A percentile compares a stretch with the other conserved stretches of the same genome.
Conservation (phyloP, 805 yeast genomes). For the Hagleromyces aurorensis region DNA sequence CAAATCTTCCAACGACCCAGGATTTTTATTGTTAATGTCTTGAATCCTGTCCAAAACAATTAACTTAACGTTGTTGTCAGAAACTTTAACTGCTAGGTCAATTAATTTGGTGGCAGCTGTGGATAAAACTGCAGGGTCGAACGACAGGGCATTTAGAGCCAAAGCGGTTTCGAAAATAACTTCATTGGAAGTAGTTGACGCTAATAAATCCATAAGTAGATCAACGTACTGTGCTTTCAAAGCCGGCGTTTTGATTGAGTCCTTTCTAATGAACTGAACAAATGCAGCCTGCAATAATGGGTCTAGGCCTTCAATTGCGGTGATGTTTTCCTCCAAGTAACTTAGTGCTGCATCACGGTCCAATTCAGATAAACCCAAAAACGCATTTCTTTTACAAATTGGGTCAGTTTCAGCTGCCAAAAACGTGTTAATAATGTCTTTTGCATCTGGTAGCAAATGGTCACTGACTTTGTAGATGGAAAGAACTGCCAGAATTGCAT, state of each 20-base stretch:
- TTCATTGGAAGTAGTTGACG: conserved; percentile 45
- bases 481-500: conserved; percentile 86
- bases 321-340: conserved; percentile 65
- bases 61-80: conserved; percentile 92
- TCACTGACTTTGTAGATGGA: conserved; percentile 78
- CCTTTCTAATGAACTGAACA: conserved; percentile 84
- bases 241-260: conserved; percentile 55
- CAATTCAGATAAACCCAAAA: conserved; percentile 73
- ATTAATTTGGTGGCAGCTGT: conserved; percentile 81
- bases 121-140: conserved; percentile 56
- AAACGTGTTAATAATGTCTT: conserved; percentile 67
- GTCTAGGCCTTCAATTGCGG: conserved; percentile 57
- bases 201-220: conserved; percentile 65
- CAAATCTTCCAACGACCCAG: conserved; percentile 77
- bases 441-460: conserved; percentile 92
- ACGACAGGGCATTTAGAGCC: conserved; percentile 56
- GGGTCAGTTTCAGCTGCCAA: conserved; percentile 81
- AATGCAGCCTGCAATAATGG: conserved; percentile 82
- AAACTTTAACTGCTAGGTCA: conserved; percentile 81
- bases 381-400: conserved; percentile 92
- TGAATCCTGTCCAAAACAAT: conserved; percentile 82
- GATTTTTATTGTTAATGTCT: conserved; percentile 63
- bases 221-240: conserved; percentile 65
- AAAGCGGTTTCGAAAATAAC: conserved; percentile 91
- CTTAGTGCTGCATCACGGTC: conserved; percentile 79